phyloP scores from a whole-genome alignment of 2,329 filamentous ascomycete species.

The Pestalotiopsis sp. region DNA sequence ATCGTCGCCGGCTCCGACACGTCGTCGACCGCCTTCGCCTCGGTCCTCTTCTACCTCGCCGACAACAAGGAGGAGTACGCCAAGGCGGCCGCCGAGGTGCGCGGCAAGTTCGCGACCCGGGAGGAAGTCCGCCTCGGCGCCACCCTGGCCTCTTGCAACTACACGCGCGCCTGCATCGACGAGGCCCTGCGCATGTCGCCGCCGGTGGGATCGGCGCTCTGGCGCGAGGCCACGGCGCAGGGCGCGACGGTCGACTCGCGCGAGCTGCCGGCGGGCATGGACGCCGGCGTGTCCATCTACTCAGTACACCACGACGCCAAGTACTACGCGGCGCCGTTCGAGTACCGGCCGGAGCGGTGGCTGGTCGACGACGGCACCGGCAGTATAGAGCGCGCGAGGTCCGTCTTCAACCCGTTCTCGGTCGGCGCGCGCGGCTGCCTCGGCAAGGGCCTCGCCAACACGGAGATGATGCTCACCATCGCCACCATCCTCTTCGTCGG shows the following conservation, averaged over 20 bases:
- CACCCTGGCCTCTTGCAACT: slow-evolving; percentile 14
- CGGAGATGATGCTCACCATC: slow-evolving; percentile 12
- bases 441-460: slow-evolving; percentile 13
- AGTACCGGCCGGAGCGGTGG: slow-evolving; percentile 18
- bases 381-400: slow-evolving; percentile 1
- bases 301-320: slow-evolving; percentile 15
- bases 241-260: slow-evolving; percentile 12
- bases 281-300: slow-evolving; percentile 17
- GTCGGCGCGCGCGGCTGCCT: slow-evolving; percentile 5
- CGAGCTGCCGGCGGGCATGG: slow-evolving; percentile 14
- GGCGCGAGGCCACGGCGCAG: slow-evolving; percentile 13
- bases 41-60: slow-evolving; percentile 13
- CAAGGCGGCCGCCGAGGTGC: slow-evolving; percentile 16
- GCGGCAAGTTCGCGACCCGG: slow-evolving; percentile 12
- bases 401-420: slow-evolving; percentile 8
- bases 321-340: slow-evolving; percentile 16
- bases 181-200: slow-evolving; percentile 16
- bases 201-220: slow-evolving; percentile 10
- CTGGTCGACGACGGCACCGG: slow-evolving; percentile 10
- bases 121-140: slow-evolving; percentile 13
- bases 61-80: slow-evolving; percentile 11
- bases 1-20: slow-evolving; percentile 18
- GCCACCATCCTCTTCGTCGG: slow-evolving; percentile 6
- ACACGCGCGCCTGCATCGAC: slow-evolving; percentile 19
- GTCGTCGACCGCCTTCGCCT: slow-evolving; percentile 9